A percentile compares a stretch with the other conserved stretches of the same genome.
Evolutionary conservation across 108 stramenopile genomes (phyloP).

Genomic region (Cylindrotheca closterium): DNA sequence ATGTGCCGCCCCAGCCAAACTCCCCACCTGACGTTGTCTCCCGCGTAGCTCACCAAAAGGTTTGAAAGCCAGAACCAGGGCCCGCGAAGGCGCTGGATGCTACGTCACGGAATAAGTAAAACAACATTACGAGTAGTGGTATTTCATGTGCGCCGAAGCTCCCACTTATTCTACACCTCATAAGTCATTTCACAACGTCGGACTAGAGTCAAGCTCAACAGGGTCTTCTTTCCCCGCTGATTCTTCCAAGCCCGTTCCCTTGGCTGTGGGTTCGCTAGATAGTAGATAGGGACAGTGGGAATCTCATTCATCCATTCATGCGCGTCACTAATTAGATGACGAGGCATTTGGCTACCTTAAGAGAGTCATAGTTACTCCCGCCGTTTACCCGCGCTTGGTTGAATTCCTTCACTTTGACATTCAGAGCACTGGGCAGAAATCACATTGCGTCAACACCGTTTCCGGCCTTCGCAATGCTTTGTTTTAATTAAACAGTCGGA

Average conservation of each 20-base stretch:
- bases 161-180: slow-evolving; percentile 98
- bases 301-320: slow-evolving; percentile 92
- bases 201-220: slow-evolving; percentile 99
- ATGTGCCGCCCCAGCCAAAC: slow-evolving; percentile 96
- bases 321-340: slow-evolving; percentile 89
- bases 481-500: slow-evolving; percentile 91
- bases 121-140: slow-evolving; percentile 97
- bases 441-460: slow-evolving; percentile 89
- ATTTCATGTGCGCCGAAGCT: slow-evolving; percentile 92
- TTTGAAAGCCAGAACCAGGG: slow-evolving; percentile 80
- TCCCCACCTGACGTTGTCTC: slow-evolving; percentile 94
- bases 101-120: slow-evolving; percentile 94
- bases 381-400: slow-evolving; percentile 88
- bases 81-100: slow-evolving; percentile 78
- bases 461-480: slow-evolving; percentile 86
- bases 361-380: slow-evolving; percentile 96
- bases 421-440: slow-evolving; percentile 89
- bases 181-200: slow-evolving; percentile 97
- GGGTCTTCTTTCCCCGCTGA: slow-evolving; percentile 95
- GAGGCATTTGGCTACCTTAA: slow-evolving; percentile 96
- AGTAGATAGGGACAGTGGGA: slow-evolving; percentile 96
- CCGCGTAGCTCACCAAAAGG: slow-evolving; percentile 73
- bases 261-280: slow-evolving; percentile 97
- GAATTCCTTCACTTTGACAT: slow-evolving; percentile 90
- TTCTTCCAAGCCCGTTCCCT: slow-evolving; percentile 93